Evolutionary conservation across 208 protist genomes (phyloP), one percentile per base, ranked within the genome.

Genomic region (Crithidia fasciculata): DNA sequence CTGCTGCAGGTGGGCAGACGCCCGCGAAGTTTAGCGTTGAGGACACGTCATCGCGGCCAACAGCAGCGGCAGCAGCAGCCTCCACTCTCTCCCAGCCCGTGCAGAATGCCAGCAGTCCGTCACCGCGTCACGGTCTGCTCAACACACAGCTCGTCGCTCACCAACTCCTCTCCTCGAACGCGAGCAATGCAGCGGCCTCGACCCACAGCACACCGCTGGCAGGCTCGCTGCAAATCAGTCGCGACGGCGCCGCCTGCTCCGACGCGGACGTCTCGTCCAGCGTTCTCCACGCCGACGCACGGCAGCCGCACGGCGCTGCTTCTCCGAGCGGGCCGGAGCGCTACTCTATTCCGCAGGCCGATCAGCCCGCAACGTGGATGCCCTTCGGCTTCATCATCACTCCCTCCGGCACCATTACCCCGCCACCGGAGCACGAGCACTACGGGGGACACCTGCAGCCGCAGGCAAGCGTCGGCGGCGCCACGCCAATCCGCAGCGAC

Each of bases 101-200:
- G 45, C 61, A 10, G 61, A 66, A 12, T 36, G 37, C 61, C 28
- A 19, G 45, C 10, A 47, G 49, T 2, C 18, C 61, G 45, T 36
- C 57, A 49, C 15, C 63, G 2, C 65, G 53, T 16, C 65, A 61
- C 53, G 54, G 65, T 12, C 41, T 61, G 10, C 41, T 61, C 41
- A 70, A 43, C 65, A 52, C 65, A 9, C 74, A 80, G 47, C 50
- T 70, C 36, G 62, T 55, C 8, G 54, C 49, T 2, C 60, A 69
- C 28, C 74, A 80, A 41, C 45, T 80, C 18, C 62, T 74, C 40
- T 80, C 74, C n/a, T 80, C 74, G 2, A 80, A 80, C 44, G 74
- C 53, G 47, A 80, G 74, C 68, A 71, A 71, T 28, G 53, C 68
- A 7, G 74, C 74, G 15, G 64, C 54, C 37, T 80, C 74, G 15